Conservation (phyloP, 805 yeast species). For the Starmerella scarabaei region DNA sequence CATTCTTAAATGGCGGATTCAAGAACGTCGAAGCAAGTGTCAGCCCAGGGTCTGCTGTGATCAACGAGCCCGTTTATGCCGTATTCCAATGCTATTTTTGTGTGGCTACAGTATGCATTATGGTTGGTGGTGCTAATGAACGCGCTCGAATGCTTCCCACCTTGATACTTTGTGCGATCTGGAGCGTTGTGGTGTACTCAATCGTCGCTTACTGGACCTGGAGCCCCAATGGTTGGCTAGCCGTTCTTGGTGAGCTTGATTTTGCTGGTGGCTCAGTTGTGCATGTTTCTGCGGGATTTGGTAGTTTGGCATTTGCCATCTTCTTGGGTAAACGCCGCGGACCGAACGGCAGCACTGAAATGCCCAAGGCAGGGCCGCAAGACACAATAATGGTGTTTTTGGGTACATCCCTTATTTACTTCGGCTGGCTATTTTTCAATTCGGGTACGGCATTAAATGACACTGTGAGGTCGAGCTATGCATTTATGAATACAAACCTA, state of each 20-base stretch:
- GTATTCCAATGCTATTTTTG: constrained; percentile 12
- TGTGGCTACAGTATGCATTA: constrained; percentile 27
- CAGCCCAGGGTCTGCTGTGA: constrained; percentile 8
- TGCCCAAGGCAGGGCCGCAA: constrained; percentile 39
- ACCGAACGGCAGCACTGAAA: constrained; percentile 29
- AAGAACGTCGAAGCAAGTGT: constrained; percentile 9
- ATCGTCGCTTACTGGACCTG: constrained; percentile 66
- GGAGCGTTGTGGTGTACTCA: constrained; percentile 60
- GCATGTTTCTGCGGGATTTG: constrained; percentile 54
- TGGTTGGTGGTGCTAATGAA: constrained; percentile 61
- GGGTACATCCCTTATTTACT: constrained; percentile 58
- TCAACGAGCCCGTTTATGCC: constrained; percentile 11
- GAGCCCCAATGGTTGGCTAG: constrained; percentile 56
- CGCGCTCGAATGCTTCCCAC: constrained; percentile 57
- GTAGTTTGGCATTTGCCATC: constrained; percentile 56
- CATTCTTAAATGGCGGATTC: constrained; percentile 10
- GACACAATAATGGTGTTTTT: constrained; percentile 51
- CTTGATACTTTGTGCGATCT: constrained; percentile 50
- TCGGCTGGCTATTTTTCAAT: constrained; percentile 66
- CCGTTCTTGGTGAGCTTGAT: constrained; percentile 47
- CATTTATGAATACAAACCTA: constrained; percentile 41
- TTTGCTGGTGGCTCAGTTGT: constrained; percentile 70
- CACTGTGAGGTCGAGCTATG: constrained; percentile 27
- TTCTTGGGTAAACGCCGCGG: constrained; percentile 53
- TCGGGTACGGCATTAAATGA: constrained; percentile 44